Evolutionary conservation across 169 alveolate genomes (phyloP), one percentile per base, ranked within the genome.

Genomic region (Plasmodium vivax): DNA sequence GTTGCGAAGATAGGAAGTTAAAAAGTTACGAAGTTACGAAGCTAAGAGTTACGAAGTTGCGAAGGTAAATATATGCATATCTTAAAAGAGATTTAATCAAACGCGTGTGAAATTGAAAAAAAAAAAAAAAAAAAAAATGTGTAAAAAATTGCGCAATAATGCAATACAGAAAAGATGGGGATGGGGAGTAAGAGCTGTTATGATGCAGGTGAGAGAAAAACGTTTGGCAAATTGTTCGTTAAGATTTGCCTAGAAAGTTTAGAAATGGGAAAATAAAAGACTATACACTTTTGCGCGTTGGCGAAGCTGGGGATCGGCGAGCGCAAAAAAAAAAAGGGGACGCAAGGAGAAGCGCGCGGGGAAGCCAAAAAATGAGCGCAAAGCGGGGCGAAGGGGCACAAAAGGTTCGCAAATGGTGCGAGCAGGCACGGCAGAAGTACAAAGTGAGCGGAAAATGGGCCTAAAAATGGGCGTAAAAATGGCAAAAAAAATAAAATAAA

Each of bases 51-150:
- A 77, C 30, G 51, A 30, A 30, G n/a, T 77, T 30, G 36, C 51
- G 85, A 43, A 80, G 32, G 51, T 79, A 30, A 41, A 41, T 38
- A 12, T 41, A 9, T 41, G 10, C 54, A n/a, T 41, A 79, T 79
- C 30, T 79, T 79, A 38, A 79, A 79, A 79, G 36, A 47, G 84
- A 79, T 79, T 79, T 56, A 84, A 84, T 71, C 43, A 72, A 84
- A 38, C 51, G 56, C 14, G 38, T 12, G 71, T 82, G 75, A 82
- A 82, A 82, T 47, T 27, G 3, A 82, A 82, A 41, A 38, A 38
- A 38, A 77, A 32, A 74, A 74, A 74, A 36, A 36, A 14, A 12
- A 23, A 38, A 38, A 77, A 77, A 77, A n/a, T n/a, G 58, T 77
- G 84, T 79, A 38, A 79, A 41, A 41, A 41, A 41, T 41, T 79